phyloP scores from a whole-genome alignment of 108 stramenopile genomes.

The Aurantiochytrium sp. region DNA sequence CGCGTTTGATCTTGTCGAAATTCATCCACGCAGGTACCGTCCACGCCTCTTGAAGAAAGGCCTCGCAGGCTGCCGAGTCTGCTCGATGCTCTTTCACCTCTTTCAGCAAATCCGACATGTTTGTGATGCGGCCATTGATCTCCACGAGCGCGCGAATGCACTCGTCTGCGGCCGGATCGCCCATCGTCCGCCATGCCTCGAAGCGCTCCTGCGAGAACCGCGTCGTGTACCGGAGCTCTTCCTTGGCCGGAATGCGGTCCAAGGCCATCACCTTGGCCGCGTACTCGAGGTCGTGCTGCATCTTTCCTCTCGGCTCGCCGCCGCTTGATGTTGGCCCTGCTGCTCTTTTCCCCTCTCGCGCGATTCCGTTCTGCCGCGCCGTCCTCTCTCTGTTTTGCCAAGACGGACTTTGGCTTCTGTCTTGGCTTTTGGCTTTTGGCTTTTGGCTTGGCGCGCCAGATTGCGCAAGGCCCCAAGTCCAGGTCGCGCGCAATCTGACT shows the following conservation, averaged over 20 bases:
- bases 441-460: too few species aligned
- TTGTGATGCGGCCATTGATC: neutral
- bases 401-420: too few species aligned
- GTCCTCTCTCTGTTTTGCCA: too few species aligned
- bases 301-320: too few species aligned
- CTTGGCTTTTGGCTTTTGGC: too few species aligned
- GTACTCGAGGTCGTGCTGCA: neutral
- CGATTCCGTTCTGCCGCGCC: too few species aligned
- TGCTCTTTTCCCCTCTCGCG: too few species aligned
- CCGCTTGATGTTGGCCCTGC: too few species aligned
- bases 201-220: neutral
- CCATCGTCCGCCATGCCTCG: neutral
- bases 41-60: neutral
- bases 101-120: neutral
- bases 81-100: neutral
- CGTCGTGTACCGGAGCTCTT: neutral
- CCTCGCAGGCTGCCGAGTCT: neutral
- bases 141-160: neutral
- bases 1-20: neutral
- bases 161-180: neutral
- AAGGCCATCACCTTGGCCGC: neutral
- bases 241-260: neutral
- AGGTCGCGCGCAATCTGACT: too few species aligned
- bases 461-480: too few species aligned
- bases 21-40: neutral